These are phyloP conservation scores for Castanea crenata DNA, from an alignment of 306 rosid genomes.

Conservation along the genomic window DNA sequence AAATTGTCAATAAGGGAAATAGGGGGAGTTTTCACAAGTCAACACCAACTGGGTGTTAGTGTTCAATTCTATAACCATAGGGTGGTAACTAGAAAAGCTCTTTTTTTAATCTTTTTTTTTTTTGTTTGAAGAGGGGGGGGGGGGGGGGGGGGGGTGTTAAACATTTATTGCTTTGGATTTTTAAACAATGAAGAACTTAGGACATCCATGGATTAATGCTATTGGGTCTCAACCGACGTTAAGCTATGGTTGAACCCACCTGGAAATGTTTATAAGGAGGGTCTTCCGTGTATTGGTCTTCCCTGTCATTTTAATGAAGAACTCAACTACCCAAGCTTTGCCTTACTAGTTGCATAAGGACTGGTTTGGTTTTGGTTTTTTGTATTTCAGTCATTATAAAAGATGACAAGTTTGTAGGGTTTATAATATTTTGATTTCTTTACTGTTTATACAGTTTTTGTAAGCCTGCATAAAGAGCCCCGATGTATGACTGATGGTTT, in stretches of 20 bases:
- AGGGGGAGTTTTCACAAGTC: too few species aligned
- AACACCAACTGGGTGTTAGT: too few species aligned
- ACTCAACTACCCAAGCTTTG: not conserved
- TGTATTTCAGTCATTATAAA: not conserved
- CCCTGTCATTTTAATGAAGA: too few species aligned
- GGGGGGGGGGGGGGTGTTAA: too few species aligned
- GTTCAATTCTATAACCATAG: not conserved
- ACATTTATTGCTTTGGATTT: not conserved
- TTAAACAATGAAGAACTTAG: not conserved
- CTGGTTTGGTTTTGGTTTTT: not conserved
- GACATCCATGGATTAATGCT: too few species aligned
- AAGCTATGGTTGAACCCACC: too few species aligned
- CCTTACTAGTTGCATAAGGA: not conserved
- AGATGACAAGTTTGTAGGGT: not conserved
- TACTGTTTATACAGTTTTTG: not conserved
- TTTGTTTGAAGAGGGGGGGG: too few species aligned
- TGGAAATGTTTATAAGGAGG: too few species aligned
- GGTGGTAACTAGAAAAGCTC: not conserved
- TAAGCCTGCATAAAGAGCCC: not conserved
- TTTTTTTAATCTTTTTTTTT: not conserved
- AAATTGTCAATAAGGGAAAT: too few species aligned
- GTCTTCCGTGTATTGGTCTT: too few species aligned
- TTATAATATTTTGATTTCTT: not conserved
- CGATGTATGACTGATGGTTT: not conserved
- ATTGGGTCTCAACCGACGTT: too few species aligned